phyloP scores from a whole-genome alignment of 139 green algal species.

The Chlamydomonas schloesseri region DNA sequence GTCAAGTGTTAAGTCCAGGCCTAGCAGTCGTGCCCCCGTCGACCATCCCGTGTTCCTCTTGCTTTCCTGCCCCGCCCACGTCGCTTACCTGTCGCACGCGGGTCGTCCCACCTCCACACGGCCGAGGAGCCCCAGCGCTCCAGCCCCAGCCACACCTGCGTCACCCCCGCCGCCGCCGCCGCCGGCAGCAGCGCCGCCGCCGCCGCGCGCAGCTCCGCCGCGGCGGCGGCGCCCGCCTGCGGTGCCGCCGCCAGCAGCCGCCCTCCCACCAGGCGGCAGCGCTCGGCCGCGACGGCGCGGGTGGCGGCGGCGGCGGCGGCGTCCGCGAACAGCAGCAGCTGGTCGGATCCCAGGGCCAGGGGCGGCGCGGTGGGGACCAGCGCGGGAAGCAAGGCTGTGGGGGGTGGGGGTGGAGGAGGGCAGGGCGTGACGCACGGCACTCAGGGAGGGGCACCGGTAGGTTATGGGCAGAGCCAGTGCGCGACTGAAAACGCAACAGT shows the following conservation, averaged over 20 bases:
- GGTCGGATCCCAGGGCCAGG: neutral
- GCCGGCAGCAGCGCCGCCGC: conserved; percentile 12
- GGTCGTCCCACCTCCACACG: conserved; percentile 23
- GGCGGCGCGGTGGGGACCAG: neutral
- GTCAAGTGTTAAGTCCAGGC: too few relatives aligned
- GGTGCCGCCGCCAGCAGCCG: neutral
- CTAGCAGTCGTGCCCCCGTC: too few relatives aligned
- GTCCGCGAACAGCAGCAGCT: conserved; percentile 23
- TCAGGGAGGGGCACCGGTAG: too few relatives aligned
- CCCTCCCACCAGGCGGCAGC: neutral
- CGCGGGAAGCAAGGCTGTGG: neutral
- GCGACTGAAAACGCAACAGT: too few relatives aligned
- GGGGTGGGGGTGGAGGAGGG: too few relatives aligned
- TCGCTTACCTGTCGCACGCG: neutral
- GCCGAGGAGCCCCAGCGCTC: neutral
- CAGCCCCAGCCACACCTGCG: conserved; percentile 16
- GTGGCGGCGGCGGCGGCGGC: neutral
- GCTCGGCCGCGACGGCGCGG: neutral
- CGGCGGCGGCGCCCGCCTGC: neutral
- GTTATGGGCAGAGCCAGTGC: too few relatives aligned
- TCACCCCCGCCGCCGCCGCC: neutral
- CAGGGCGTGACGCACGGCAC: too few relatives aligned
- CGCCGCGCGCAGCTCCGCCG: neutral
- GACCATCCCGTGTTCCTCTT: too few relatives aligned
- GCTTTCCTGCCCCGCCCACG: too few relatives aligned